Conservation (phyloP, 1,284 basidiomycete genomes). For the Coniferiporia sulphurascens region DNA sequence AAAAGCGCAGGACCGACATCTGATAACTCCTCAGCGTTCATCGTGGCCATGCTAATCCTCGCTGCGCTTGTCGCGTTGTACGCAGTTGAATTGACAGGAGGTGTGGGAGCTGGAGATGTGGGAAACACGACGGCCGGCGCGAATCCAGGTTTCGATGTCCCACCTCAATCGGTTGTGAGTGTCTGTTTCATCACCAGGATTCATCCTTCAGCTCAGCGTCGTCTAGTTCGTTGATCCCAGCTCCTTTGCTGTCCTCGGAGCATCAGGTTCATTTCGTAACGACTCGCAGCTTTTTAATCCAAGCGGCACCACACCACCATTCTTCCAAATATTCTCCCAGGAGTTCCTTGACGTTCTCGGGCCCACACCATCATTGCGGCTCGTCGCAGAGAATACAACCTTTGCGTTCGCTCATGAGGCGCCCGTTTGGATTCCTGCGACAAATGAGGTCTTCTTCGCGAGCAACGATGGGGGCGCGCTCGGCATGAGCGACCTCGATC, state of each 20-base stretch:
- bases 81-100: slow-evolving; percentile 8
- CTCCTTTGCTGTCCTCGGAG: slow-evolving; percentile 28
- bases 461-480: slow-evolving; percentile 34
- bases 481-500: slow-evolving; percentile 36
- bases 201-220: background rate
- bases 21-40: slow-evolving; percentile 8
- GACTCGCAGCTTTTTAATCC: slow-evolving; percentile 26
- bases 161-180: too few relatives aligned
- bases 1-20: background rate
- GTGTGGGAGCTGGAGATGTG: background rate
- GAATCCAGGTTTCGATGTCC: too few relatives aligned
- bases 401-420: slow-evolving; percentile 36
- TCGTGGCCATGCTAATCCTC: slow-evolving; percentile 8
- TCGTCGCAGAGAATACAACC: slow-evolving; percentile 47
- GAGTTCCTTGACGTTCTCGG: slow-evolving; percentile 60
- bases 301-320: slow-evolving; percentile 37
- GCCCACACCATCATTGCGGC: slow-evolving; percentile 46
- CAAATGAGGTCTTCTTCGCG: slow-evolving; percentile 35
- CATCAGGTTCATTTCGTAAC: slow-evolving; percentile 27
- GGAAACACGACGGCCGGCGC: background rate
- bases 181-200: too few relatives aligned
- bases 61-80: slow-evolving; percentile 10
- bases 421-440: slow-evolving; percentile 30
- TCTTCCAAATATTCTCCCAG: slow-evolving; percentile 65
- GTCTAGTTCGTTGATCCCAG: slow-evolving; percentile 28